Evolutionary conservation across 805 yeast genomes (phyloP).

Genomic region (Candida taoyuanica): DNA sequence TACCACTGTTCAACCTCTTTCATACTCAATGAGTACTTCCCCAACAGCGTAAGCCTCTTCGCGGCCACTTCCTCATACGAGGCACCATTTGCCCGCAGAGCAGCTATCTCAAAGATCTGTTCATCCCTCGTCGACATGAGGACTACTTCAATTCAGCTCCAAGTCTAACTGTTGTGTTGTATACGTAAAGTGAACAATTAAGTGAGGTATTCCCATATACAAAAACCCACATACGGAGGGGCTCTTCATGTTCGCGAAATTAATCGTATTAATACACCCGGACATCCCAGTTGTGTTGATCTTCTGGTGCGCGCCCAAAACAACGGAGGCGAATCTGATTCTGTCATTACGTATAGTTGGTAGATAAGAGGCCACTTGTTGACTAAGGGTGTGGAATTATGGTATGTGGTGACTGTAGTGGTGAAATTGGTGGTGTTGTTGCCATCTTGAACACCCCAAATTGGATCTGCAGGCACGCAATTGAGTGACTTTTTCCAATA

Average conservation of each 20-base stretch:
- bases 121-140: too few species aligned
- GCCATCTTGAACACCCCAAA: too few species aligned
- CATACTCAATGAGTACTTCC: conserved; percentile 4
- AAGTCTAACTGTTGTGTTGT: too few species aligned
- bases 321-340: not conserved
- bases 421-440: not conserved
- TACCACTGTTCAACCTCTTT: conserved; percentile 7
- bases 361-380: not conserved
- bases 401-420: not conserved
- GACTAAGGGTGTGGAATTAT: too few species aligned
- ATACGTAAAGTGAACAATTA: too few species aligned
- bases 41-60: conserved; percentile 2
- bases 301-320: conserved; percentile 1
- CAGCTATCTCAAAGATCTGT: not conserved
- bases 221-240: too few species aligned
- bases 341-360: not conserved
- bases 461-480: too few species aligned
- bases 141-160: too few species aligned
- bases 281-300: too few species aligned
- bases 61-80: conserved; percentile 5
- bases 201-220: too few species aligned
- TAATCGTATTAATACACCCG: too few species aligned
- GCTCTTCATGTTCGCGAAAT: not conserved
- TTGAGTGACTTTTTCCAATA: too few species aligned
- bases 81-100: not conserved